Percentiles rank a stretch among this genome's conserved stretches.
phyloP scores from a whole-genome alignment of 805 yeast genomes.

The Saturnispora besseyi region DNA sequence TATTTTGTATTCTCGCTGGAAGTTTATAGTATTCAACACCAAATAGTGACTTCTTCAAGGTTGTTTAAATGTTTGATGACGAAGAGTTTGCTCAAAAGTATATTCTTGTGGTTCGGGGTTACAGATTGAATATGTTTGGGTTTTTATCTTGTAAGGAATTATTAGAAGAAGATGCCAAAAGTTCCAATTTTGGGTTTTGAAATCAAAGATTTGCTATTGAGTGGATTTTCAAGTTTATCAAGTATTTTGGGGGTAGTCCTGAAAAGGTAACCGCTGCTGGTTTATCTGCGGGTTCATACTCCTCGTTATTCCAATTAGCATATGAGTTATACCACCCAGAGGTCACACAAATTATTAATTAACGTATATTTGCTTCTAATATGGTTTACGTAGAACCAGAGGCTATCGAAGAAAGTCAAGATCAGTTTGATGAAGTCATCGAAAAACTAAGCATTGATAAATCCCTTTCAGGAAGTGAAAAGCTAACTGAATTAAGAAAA shows the following conservation, averaged over 20 bases:
- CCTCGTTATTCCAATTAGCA: conserved; percentile 34
- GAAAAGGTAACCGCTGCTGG: conserved; percentile 36
- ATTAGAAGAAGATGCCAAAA: conserved; percentile 25
- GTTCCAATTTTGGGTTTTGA: conserved; percentile 33
- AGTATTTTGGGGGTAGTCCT: conserved; percentile 39
- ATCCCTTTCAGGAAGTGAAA: conserved; percentile 10
- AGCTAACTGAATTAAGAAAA: conserved; percentile 9
- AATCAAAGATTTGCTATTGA: conserved; percentile 39
- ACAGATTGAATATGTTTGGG: conserved; percentile 34
- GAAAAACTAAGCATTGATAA: conserved; percentile 18
- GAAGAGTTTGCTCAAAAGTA: conserved; percentile 27
- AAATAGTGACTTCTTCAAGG: conserved; percentile 18
- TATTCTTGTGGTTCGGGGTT: conserved; percentile 31
- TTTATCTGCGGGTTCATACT: conserved; percentile 39
- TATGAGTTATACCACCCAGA: conserved; percentile 36
- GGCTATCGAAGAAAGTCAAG: conserved; percentile 27
- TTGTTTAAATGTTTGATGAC: conserved; percentile 21
- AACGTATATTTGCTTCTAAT: conserved; percentile 29
- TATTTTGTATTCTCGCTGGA: conserved; percentile 36
- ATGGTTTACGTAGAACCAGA: conserved; percentile 33
- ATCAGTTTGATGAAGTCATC: conserved; percentile 31
- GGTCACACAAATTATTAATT: conserved; percentile 32
- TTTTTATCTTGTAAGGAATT: conserved; percentile 32
- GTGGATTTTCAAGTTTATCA: conserved; percentile 37
- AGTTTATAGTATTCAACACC: conserved; percentile 32